A percentile compares a stretch with the other conserved stretches of the same genome.
phyloP scores from a whole-genome alignment of 2,329 filamentous ascomycete species.

The Daldinia sp. region DNA sequence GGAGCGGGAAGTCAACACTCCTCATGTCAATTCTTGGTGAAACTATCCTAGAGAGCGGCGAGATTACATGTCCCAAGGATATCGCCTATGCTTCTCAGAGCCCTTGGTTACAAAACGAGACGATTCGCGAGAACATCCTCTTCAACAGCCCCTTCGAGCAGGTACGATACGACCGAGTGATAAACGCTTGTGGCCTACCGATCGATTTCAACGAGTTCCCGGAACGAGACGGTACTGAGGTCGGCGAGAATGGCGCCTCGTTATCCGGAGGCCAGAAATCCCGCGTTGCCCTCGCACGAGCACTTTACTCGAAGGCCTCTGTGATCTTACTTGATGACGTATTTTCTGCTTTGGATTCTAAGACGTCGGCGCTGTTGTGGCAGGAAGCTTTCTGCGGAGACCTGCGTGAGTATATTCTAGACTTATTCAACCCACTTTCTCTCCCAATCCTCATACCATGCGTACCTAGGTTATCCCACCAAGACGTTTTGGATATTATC shows the following conservation, averaged over 20 bases:
- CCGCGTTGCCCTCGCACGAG: constrained; percentile 67
- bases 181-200: constrained; percentile 67
- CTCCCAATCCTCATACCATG: not conserved
- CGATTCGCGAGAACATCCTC: constrained; percentile 66
- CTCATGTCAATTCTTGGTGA: constrained; percentile 67
- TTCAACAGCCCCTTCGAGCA: constrained; percentile 66
- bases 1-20: constrained; percentile 69
- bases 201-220: constrained; percentile 65
- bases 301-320: constrained; percentile 67
- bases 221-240: constrained; percentile 63
- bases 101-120: constrained; percentile 69
- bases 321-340: constrained; percentile 70
- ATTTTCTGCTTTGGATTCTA: constrained; percentile 70
- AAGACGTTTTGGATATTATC: not conserved
- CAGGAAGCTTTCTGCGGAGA: constrained; percentile 69
- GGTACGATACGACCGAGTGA: constrained; percentile 65
- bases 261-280: constrained; percentile 69
- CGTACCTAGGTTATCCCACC: not conserved
- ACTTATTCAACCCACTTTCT: not conserved
- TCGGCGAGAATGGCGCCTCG: constrained; percentile 67
- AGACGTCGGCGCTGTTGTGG: constrained; percentile 68
- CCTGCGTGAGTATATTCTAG: constrained; percentile 50
- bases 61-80: constrained; percentile 62
- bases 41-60: constrained; percentile 62
- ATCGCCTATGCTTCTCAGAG: constrained; percentile 69